Base-by-base conservation (phyloP, 495 filamentous ascomycete species). In the Podospora tetraspora region DNA sequence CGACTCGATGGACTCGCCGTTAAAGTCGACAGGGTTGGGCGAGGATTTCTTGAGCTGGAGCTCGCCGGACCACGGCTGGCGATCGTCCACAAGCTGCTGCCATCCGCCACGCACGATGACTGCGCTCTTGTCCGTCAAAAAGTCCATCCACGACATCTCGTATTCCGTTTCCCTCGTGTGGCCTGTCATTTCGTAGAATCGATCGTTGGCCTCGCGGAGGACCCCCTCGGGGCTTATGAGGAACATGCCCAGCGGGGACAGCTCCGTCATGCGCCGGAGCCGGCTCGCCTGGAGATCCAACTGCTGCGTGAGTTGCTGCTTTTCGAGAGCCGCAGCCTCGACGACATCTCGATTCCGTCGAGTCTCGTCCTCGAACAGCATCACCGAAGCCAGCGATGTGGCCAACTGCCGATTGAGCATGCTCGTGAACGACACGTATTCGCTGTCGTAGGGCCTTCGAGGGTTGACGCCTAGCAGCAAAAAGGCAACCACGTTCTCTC, bases 51-150 rank as follows among this genome's bases (percentile, higher is more conserved):
- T 86, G 71, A 90, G 88, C 25, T 87, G 81, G 70, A 90, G 85
- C 74, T 90, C 88, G 25, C 83, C 76, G 29, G 84, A 86, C 62
- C 87, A 80, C 0, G 86, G 76, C 57, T 81, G 74, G 24, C 79
- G 82, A 0, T 84, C 75, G 13, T 81, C 71, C 4, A 89, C 80
- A 12, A 89, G 75, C 22, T 78, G 77, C 5, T 73, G 71, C 88
- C 87, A 90, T 69, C 90, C 88, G 62, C 87, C 85, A 22, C 82
- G 77, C 77, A 90, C 88, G 84, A 86, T 88, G 22, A 70, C 70
- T 43, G 83, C 79, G 29, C 78, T 81, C 52, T 79, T 82, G 25
- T 80, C 73, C 0, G 63, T 64, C 66, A 74, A 60, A 29, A 72
- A 71, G 29, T 71, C 66, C 61, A 71, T 71, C 71, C 71, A 70